Conservation (phyloP, 2,329 filamentous ascomycete species). For the Dactylellina parvicollis region DNA sequence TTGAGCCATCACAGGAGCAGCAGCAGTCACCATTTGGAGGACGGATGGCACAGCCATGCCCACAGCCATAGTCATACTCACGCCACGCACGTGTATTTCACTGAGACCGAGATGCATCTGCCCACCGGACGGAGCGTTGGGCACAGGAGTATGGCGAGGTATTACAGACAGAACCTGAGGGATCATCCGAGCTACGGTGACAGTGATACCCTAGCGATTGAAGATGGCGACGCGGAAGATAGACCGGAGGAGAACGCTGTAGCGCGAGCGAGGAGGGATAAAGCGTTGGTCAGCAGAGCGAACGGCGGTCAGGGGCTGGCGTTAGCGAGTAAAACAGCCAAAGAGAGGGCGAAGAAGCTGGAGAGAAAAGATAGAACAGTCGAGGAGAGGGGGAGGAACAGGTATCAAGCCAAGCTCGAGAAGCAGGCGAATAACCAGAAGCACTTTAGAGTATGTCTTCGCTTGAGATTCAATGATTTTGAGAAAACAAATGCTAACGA, state of each 20-base stretch:
- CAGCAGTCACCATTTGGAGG: constrained; percentile 73
- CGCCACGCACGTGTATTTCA: constrained; percentile 76
- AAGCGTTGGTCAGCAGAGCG: constrained; percentile 72
- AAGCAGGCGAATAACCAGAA: constrained; percentile 79
- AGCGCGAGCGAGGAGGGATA: constrained; percentile 61
- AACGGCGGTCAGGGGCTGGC: constrained; percentile 80
- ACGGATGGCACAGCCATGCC: constrained; percentile 76
- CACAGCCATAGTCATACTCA: constrained; percentile 77
- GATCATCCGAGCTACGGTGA: constrained; percentile 65
- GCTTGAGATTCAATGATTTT: neutral
- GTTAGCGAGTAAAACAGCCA: constrained; percentile 79
- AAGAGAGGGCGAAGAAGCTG: constrained; percentile 71
- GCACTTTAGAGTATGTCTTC: constrained; percentile 62
- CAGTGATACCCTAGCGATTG: constrained; percentile 63
- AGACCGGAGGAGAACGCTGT: constrained; percentile 57
- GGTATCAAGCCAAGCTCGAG: constrained; percentile 76
- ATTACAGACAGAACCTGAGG: constrained; percentile 91
- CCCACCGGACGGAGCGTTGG: constrained; percentile 89
- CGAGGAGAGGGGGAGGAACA: constrained; percentile 70
- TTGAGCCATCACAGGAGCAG: constrained; percentile 29
- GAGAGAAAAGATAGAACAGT: constrained; percentile 76
- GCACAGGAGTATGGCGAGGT: constrained; percentile 84
- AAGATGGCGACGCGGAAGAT: constrained; percentile 65
- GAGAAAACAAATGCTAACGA: constrained; percentile 1
- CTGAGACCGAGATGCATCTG: constrained; percentile 92